Percentiles rank a stretch among this genome's conserved stretches.
Conservation (phyloP, 441 rosid species). For the Eruca vesicaria region DNA sequence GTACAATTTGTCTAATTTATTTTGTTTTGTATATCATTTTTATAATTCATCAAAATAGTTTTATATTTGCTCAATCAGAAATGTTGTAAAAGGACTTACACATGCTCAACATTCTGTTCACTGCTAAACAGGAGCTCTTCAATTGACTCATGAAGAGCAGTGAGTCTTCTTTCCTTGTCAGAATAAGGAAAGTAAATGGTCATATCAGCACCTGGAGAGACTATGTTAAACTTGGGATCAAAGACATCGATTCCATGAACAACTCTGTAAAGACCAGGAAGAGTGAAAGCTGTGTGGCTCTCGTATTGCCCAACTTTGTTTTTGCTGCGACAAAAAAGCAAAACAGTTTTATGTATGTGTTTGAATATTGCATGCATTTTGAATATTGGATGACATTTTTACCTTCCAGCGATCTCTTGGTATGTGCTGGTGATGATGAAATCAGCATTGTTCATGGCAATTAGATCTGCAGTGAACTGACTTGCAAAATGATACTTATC, state of each 20-base stretch:
- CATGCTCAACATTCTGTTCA: slow-evolving; percentile 57
- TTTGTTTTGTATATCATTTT: neutral
- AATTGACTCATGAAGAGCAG: slow-evolving; percentile 55
- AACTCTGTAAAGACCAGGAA: slow-evolving; percentile 69
- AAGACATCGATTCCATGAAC: slow-evolving; percentile 70
- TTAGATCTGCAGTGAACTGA: slow-evolving; percentile 72
- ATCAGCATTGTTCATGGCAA: slow-evolving; percentile 76
- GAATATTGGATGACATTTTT: neutral
- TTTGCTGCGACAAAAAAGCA: slow-evolving; percentile 46
- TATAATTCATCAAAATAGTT: no score
- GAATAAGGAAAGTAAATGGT: slow-evolving; percentile 60
- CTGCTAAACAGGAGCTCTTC: slow-evolving; percentile 59
- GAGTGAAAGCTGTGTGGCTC: slow-evolving; percentile 74
- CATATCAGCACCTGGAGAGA: slow-evolving; percentile 77
- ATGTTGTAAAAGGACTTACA: slow-evolving; percentile 38
- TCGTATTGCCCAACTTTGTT: slow-evolving; percentile 66
- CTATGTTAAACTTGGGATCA: slow-evolving; percentile 74
- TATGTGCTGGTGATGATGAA: slow-evolving; percentile 75
- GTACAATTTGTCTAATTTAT: no score
- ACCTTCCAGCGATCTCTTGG: slow-evolving; percentile 75
- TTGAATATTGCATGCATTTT: neutral
- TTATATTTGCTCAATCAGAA: neutral
- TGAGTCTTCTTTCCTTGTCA: slow-evolving; percentile 54
- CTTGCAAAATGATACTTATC: slow-evolving; percentile 70
- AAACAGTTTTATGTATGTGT: neutral